Conservation (phyloP, 139 green algal genomes). For the Chlorella sp. region DNA sequence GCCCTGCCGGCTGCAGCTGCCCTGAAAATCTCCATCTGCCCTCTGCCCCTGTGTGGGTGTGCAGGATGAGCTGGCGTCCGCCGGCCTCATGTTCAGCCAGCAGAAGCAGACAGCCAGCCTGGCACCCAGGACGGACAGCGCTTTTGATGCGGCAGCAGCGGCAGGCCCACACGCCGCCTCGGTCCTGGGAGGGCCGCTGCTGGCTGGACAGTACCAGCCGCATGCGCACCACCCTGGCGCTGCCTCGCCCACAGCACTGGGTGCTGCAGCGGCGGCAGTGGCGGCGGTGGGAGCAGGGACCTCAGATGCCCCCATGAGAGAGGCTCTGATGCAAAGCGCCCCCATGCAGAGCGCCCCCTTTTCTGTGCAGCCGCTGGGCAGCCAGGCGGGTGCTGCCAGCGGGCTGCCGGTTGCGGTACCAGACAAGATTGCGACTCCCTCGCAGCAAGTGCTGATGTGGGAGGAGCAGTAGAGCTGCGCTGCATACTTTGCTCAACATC, state of each 20-base stretch:
- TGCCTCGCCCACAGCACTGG: not conserved
- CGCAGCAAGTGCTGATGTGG: too few relatives aligned
- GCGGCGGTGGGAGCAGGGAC: not conserved
- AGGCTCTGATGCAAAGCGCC: too few relatives aligned
- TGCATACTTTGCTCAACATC: too few relatives aligned
- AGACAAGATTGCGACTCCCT: too few relatives aligned
- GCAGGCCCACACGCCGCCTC: not conserved
- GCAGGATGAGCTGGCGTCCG: slow-evolving; percentile 18
- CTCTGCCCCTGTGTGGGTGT: not conserved
- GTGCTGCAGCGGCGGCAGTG: not conserved
- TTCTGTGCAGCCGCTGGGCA: too few relatives aligned
- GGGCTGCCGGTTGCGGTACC: too few relatives aligned
- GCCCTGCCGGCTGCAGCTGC: not conserved
- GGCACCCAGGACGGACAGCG: not conserved
- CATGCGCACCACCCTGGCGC: not conserved
- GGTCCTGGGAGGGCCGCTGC: not conserved
- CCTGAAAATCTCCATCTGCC: not conserved
- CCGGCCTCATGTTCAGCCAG: not conserved
- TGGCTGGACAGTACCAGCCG: not conserved
- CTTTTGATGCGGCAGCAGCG: not conserved
- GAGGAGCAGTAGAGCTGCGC: too few relatives aligned
- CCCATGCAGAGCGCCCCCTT: too few relatives aligned
- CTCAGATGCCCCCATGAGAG: too few relatives aligned
- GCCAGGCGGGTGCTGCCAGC: too few relatives aligned
- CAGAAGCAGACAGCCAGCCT: slow-evolving; percentile 6